Base-by-base conservation (phyloP, 1,284 basidiomycete species). In the Tylopilus orsonianus region DNA sequence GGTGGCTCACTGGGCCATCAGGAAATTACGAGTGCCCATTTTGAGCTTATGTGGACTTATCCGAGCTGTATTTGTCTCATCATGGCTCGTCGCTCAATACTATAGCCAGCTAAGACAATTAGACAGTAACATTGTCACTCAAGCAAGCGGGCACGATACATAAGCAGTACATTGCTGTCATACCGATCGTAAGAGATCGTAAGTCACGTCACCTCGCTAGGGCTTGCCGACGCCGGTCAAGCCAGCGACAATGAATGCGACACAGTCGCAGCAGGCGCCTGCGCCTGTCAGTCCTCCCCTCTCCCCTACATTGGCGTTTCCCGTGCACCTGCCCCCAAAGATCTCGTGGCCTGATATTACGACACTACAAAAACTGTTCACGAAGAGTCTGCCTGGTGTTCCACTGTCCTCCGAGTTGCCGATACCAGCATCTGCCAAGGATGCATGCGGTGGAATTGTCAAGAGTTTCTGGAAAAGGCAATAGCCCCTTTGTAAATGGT, bases 401-500 rank as follows among this genome's bases (percentile, higher is more conserved):
- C 8, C 45, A 13, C 19, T 34, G 12, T 46, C 52, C 13, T 58
- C 63, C 9, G 60, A 46, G 37, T n/a, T 67, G 14, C 65, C 65
- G 14, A 53, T 64, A 49, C 54, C 58, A 36, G 51, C 61, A 27
- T 56, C 57, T 2, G 20, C 26, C 30, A 68, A 67, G 43, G 41
- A 34, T 9, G 16, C 42, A 4, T 65, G 65, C 14, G 50, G 53
- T 42, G 54, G 46, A 27, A 67, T 65, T 18, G 62, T 65, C 44
- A 68, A 42, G 30, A 66, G 62, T 18, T 66, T 68, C 52, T 68
- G 66, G 62, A 66, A 60, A 42, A 56, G 57, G 38, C 56, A 57
- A 32, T 63, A 38, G 46, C 45, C 26, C 18, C 20, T 29, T 39
- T 19, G 19, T 36, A 30, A 32, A 37, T 19, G 16, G 56, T 60